These are phyloP conservation scores for Jatropha curcas DNA, from an alignment of 345 rosid species.

Conservation along the genomic window DNA sequence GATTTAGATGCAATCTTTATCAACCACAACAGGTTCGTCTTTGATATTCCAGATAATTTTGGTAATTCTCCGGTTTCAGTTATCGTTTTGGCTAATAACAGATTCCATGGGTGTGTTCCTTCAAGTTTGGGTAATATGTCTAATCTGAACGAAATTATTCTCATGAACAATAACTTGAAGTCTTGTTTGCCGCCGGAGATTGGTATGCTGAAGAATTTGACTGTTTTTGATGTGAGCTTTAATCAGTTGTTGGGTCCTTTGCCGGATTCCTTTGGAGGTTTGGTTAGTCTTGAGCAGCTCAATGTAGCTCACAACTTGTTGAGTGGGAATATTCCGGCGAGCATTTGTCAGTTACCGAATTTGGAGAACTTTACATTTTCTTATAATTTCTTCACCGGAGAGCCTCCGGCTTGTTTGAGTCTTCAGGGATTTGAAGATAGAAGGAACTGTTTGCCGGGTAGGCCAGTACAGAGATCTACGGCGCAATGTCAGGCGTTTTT, in stretches of 20 bases:
- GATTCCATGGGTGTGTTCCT: slow-evolving; percentile 26
- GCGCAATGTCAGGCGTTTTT: slow-evolving; percentile 57
- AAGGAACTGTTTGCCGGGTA: slow-evolving; percentile 19
- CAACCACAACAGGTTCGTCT: slow-evolving; percentile 32
- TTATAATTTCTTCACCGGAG: slow-evolving; percentile 28
- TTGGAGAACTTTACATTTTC: slow-evolving; percentile 28
- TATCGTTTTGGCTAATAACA: slow-evolving; percentile 28
- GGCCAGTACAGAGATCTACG: slow-evolving; percentile 24
- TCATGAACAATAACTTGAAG: slow-evolving; percentile 20
- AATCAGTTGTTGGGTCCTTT: slow-evolving; percentile 22
- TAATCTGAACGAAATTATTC: slow-evolving; percentile 24
- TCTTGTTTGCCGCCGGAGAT: slow-evolving; percentile 31
- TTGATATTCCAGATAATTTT: slow-evolving; percentile 19
- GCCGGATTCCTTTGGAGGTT: slow-evolving; percentile 18
- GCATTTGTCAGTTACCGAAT: slow-evolving; percentile 27
- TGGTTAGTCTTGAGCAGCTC: slow-evolving; percentile 24
- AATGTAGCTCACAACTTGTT: slow-evolving; percentile 26
- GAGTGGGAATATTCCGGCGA: slow-evolving; percentile 27
- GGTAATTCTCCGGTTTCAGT: slow-evolving; percentile 30
- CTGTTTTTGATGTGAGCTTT: slow-evolving; percentile 27
- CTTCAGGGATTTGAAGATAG: slow-evolving; percentile 14
- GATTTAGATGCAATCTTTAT: slow-evolving; percentile 26
- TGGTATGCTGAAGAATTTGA: slow-evolving; percentile 24
- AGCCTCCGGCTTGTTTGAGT: slow-evolving; percentile 27
- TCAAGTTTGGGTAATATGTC: slow-evolving; percentile 29